Percentiles rank a stretch among this genome's conserved stretches.
Conservation (phyloP, 2,329 filamentous ascomycete species). For the Simplicillium sp. region DNA sequence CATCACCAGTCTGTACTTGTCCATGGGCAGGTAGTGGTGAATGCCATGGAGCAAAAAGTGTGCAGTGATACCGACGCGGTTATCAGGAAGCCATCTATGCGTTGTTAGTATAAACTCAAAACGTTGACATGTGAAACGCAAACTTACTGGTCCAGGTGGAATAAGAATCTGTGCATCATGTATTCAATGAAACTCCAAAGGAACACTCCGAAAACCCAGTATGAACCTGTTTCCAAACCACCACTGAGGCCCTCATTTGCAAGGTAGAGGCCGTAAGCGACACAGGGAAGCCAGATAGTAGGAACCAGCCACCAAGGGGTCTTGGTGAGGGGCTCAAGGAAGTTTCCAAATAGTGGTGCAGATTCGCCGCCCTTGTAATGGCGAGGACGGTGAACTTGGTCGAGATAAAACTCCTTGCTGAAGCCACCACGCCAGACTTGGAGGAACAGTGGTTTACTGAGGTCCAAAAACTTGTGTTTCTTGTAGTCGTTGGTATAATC, state of each 20-base stretch:
- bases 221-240: constrained; percentile 38
- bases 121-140: background rate
- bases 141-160: constrained; percentile 84
- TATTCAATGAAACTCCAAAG: constrained; percentile 93
- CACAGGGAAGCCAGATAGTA: constrained; percentile 70
- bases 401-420: constrained; percentile 89
- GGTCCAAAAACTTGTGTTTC: constrained; percentile 87
- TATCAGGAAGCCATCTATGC: constrained; percentile 75
- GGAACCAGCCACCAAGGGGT: constrained; percentile 93
- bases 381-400: constrained; percentile 89
- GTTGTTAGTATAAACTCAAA: constrained; percentile 16
- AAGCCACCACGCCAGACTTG: constrained; percentile 88
- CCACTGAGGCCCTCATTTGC: constrained; percentile 52
- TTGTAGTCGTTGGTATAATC: constrained; percentile 69
- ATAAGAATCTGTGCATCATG: constrained; percentile 76
- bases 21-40: constrained; percentile 99
- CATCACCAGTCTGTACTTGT: constrained; percentile 95
- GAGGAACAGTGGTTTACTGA: constrained; percentile 72
- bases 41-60: constrained; percentile 96
- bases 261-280: constrained; percentile 62
- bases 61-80: constrained; percentile 71
- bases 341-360: constrained; percentile 92
- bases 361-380: constrained; percentile 93
- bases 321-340: constrained; percentile 92
- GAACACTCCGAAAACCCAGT: constrained; percentile 61